A percentile compares a stretch with the other conserved stretches of the same genome.
Conservation (phyloP, 768 basidiomycete genomes). For the Termitomyces bulborhizus region DNA sequence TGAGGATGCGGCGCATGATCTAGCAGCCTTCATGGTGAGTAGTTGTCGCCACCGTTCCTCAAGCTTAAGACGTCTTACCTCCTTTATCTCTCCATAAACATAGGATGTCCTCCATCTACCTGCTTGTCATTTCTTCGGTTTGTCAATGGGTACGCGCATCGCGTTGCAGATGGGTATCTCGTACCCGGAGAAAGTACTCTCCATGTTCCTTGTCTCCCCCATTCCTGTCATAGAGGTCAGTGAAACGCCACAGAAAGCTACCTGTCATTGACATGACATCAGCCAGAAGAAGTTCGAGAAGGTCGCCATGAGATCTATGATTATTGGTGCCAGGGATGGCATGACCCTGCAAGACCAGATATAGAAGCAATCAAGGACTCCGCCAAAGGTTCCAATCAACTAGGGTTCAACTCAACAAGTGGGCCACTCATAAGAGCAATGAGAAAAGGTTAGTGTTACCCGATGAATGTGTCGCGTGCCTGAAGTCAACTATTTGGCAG, state of each 20-base stretch:
- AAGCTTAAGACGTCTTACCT: neutral
- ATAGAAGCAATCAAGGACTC: slow-evolving; percentile 2
- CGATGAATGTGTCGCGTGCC: neutral
- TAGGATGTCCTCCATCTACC: slow-evolving; percentile 31
- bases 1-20: slow-evolving; percentile 27
- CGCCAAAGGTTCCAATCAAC: slow-evolving; percentile 11
- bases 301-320: slow-evolving; percentile 28
- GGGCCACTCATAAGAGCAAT: slow-evolving; percentile 19
- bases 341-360: neutral
- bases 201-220: slow-evolving; percentile 30
- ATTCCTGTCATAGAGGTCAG: slow-evolving; percentile 24
- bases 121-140: slow-evolving; percentile 29
- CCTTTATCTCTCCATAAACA: neutral
- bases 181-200: slow-evolving; percentile 27
- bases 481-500: slow-evolving; percentile 14
- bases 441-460: neutral
- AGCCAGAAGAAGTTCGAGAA: slow-evolving; percentile 26
- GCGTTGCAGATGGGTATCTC: slow-evolving; percentile 26
- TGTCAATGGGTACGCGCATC: slow-evolving; percentile 30
- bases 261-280: neutral
- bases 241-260: too few species aligned
- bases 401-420: slow-evolving; percentile 23
- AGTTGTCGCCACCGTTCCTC: neutral
- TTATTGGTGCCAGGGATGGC: slow-evolving; percentile 7
- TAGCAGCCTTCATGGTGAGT: slow-evolving; percentile 29